These are phyloP conservation scores for Vigna angularis DNA, from an alignment of 306 rosid species.

Conservation along the genomic window DNA sequence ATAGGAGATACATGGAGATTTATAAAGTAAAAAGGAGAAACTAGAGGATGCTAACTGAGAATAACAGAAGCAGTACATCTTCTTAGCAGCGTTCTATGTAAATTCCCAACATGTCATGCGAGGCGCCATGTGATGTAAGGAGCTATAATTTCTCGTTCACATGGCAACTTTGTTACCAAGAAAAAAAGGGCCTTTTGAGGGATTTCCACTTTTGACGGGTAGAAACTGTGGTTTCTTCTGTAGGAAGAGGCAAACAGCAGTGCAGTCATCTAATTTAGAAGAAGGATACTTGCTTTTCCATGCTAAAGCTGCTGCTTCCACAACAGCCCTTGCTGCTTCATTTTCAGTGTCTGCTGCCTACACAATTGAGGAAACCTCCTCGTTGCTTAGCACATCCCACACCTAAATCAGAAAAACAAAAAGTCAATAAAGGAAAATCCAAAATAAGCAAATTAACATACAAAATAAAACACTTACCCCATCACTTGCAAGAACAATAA, in stretches of 20 bases:
- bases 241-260: conserved; percentile 58
- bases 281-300: conserved; percentile 58
- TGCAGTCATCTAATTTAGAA: conserved; percentile 59
- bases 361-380: conserved; percentile 56
- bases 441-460: neutral
- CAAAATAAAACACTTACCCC: conserved; percentile 52
- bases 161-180: neutral
- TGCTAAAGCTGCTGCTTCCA: conserved; percentile 53
- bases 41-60: neutral
- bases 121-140: neutral
- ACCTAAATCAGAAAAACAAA: conserved; percentile 38
- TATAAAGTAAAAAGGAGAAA: neutral
- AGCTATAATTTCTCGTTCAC: neutral
- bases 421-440: neutral
- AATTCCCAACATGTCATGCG: neutral
- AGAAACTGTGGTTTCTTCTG: conserved; percentile 19
- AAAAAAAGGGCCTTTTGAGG: neutral
- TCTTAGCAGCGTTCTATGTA: neutral
- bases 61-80: neutral
- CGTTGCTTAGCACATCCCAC: conserved; percentile 72
- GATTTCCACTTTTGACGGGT: neutral
- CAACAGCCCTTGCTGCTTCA: conserved; percentile 58
- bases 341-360: conserved; percentile 53
- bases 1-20: neutral
- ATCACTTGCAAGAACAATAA: conserved; percentile 66